phyloP scores from a whole-genome alignment of 2,329 filamentous ascomycete species.

The Paraconiothyrium brasiliense region DNA sequence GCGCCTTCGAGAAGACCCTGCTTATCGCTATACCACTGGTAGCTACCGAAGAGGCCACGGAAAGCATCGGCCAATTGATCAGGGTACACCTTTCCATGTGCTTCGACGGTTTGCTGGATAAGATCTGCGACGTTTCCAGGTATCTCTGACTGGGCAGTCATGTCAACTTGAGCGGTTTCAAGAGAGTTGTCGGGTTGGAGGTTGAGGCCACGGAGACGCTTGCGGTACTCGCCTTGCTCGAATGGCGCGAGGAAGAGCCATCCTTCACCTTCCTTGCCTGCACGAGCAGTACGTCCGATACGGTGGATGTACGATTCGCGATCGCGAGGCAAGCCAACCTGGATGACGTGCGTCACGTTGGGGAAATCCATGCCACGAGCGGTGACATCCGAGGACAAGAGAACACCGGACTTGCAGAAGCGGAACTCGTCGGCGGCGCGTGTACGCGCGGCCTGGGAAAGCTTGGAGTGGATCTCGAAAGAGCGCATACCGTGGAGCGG shows the following conservation, averaged over 20 bases:
- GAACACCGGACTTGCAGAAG: slow-evolving; percentile 62
- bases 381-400: slow-evolving; percentile 62
- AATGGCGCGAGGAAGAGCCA: slow-evolving; percentile 70
- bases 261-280: slow-evolving; percentile 76
- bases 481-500: slow-evolving; percentile 50
- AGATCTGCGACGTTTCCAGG: slow-evolving; percentile 54
- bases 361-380: slow-evolving; percentile 64
- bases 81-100: slow-evolving; percentile 56
- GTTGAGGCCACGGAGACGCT: slow-evolving; percentile 67
- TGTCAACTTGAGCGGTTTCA: slow-evolving; percentile 59
- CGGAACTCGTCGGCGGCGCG: slow-evolving; percentile 77
- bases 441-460: slow-evolving; percentile 76
- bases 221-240: slow-evolving; percentile 61
- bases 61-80: slow-evolving; percentile 62
- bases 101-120: slow-evolving; percentile 56
- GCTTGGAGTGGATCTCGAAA: slow-evolving; percentile 79
- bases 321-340: slow-evolving; percentile 57
- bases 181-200: slow-evolving; percentile 66
- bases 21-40: slow-evolving; percentile 54
- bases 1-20: slow-evolving; percentile 54
- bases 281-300: slow-evolving; percentile 66
- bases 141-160: slow-evolving; percentile 53
- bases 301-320: slow-evolving; percentile 62
- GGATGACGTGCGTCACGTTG: slow-evolving; percentile 62
- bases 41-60: slow-evolving; percentile 65